These are phyloP conservation scores for Backusella parvicylindrica DNA, from an alignment of 192 early-diverging fungal genomes.

Conservation along the genomic window DNA sequence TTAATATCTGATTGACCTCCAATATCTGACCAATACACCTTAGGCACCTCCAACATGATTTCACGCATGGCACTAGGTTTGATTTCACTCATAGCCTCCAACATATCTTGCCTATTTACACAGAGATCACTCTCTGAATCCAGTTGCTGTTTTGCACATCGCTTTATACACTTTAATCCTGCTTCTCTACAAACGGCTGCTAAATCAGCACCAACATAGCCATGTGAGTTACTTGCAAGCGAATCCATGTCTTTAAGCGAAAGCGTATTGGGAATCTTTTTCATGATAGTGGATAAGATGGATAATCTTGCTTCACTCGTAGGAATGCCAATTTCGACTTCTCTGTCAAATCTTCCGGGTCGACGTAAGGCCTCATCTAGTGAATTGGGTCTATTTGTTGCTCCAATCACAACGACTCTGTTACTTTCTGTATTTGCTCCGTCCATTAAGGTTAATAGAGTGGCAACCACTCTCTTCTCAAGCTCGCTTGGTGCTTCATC, in stretches of 20 bases:
- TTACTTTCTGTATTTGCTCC: slow-evolving; percentile 45
- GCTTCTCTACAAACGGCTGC: slow-evolving; percentile 85
- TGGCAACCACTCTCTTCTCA: slow-evolving; percentile 89
- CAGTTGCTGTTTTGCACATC: slow-evolving; percentile 14
- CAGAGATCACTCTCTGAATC: slow-evolving; percentile 31
- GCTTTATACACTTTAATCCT: slow-evolving; percentile 74
- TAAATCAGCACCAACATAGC: slow-evolving; percentile 97
- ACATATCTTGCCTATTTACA: slow-evolving; percentile 56
- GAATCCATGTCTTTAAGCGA: slow-evolving; percentile 49
- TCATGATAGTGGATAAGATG: slow-evolving; percentile 72
- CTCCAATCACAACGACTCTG: slow-evolving; percentile 78
- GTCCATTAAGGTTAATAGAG: slow-evolving; percentile 93
- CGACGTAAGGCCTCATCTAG: slow-evolving; percentile 88
- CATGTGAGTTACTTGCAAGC: slow-evolving; percentile 74
- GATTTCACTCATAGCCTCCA: slow-evolving; percentile 47
- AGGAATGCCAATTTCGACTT: slow-evolving; percentile 96
- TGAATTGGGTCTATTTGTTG: slow-evolving; percentile 89
- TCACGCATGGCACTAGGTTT: slow-evolving; percentile 87
- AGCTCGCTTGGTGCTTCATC: slow-evolving; percentile 78
- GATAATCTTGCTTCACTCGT: slow-evolving; percentile 57
- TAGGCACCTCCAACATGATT: slow-evolving; percentile 88
- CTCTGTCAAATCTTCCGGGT: slow-evolving; percentile 93
- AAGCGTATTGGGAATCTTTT: slow-evolving; percentile 65
- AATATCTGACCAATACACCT: slow-evolving; percentile 90
- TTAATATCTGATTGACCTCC: slow-evolving; percentile 93